These are phyloP conservation scores for Phytophthora cactorum DNA, from an alignment of 352 stramenopile species.

Conservation along the genomic window DNA sequence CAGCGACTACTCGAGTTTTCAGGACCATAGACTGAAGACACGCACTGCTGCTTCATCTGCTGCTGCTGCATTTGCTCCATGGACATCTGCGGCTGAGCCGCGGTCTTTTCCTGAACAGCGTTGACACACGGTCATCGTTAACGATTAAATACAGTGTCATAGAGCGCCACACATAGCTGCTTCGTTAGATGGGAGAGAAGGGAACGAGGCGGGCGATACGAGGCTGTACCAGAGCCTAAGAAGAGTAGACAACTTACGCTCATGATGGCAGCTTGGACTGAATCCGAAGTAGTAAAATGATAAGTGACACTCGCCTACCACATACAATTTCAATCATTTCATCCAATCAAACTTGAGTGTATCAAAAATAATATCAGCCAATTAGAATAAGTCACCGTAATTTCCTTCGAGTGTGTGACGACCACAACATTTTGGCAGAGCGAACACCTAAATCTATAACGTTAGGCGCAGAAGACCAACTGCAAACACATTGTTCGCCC, in stretches of 20 bases:
- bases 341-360: neutral
- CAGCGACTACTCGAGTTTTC: too few relatives aligned
- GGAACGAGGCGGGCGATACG: neutral
- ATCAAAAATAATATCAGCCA: too few relatives aligned
- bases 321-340: neutral
- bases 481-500: neutral
- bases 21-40: neutral
- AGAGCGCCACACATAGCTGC: neutral
- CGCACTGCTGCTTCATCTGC: constrained; percentile 85
- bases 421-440: too few relatives aligned
- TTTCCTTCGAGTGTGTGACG: too few relatives aligned
- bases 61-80: constrained; percentile 88
- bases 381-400: too few relatives aligned
- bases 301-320: constrained; percentile 53
- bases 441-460: neutral
- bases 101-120: constrained; percentile 13
- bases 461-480: neutral
- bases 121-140: neutral
- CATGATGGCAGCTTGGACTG: neutral
- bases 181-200: neutral
- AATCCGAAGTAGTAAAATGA: neutral
- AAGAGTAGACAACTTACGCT: constrained; percentile 8
- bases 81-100: constrained; percentile 51
- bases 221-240: neutral
- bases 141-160: neutral